These are phyloP conservation scores for Boletus huronensis DNA, from an alignment of 768 basidiomycete species.

Conservation along the genomic window DNA sequence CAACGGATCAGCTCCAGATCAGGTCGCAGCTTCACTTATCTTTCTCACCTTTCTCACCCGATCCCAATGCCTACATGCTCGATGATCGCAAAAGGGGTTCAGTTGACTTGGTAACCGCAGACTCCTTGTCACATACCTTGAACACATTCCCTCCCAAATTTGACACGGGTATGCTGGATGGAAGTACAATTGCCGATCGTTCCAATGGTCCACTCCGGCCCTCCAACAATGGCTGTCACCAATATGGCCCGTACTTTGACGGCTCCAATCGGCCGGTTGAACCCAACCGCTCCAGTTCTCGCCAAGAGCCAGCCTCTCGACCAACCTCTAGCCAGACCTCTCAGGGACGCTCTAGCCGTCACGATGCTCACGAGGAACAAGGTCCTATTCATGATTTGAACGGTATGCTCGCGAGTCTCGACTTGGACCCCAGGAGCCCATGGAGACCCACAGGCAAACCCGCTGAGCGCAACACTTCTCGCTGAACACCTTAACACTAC, in stretches of 20 bases:
- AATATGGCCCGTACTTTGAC: slow-evolving; percentile 45
- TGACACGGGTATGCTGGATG: slow-evolving; percentile 35
- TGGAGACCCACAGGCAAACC: slow-evolving; percentile 31
- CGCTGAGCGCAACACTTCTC: slow-evolving; percentile 16
- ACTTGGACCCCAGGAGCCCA: slow-evolving; percentile 48
- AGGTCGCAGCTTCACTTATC: slow-evolving; percentile 22
- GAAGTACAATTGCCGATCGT: slow-evolving; percentile 33
- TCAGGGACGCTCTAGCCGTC: slow-evolving; percentile 21
- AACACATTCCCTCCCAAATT: slow-evolving; percentile 54
- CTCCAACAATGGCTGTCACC: slow-evolving; percentile 44
- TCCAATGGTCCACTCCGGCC: slow-evolving; percentile 46
- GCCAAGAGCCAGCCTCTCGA: slow-evolving; percentile 50
- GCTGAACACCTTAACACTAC: slow-evolving; percentile 16
- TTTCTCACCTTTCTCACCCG: slow-evolving; percentile 81
- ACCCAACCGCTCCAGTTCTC: slow-evolving; percentile 40
- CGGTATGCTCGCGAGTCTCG: slow-evolving; percentile 71
- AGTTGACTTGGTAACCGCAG: slow-evolving; percentile 35
- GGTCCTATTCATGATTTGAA: slow-evolving; percentile 68
- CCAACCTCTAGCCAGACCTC: slow-evolving; percentile 48
- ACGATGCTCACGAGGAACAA: slow-evolving; percentile 36
- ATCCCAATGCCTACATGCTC: slow-evolving; percentile 51
- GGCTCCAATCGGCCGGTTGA: slow-evolving; percentile 37
- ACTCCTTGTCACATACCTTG: slow-evolving; percentile 45
- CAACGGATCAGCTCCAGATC: slow-evolving; percentile 15
- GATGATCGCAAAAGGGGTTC: slow-evolving; percentile 36